Evolutionary conservation across 805 yeast species (phyloP).

Genomic region (Yamadazyma sp.): DNA sequence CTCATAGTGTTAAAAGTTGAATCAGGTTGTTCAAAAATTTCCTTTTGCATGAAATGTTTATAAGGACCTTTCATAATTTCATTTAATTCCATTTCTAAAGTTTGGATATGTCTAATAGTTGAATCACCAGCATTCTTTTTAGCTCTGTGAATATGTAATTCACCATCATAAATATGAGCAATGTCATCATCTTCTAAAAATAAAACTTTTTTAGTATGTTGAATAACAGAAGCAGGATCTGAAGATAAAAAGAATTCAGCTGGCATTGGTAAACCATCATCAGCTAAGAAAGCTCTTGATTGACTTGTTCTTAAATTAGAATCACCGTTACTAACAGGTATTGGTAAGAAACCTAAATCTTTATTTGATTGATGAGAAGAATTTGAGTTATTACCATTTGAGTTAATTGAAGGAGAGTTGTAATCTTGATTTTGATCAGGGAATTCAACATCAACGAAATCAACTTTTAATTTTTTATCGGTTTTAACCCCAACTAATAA

Average conservation of each 20-base stretch:
- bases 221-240: constrained; percentile 94
- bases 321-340: constrained; percentile 53
- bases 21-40: constrained; percentile 97
- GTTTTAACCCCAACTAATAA: constrained; percentile 96
- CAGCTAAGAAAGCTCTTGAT: constrained; percentile 94
- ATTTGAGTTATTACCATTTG: constrained; percentile 2
- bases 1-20: constrained; percentile 98
- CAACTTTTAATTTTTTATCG: constrained; percentile 91
- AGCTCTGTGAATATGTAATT: constrained; percentile 96
- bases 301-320: constrained; percentile 77
- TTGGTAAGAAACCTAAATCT: constrained; percentile 44
- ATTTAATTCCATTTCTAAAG: constrained; percentile 93
- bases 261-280: constrained; percentile 89
- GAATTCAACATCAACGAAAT: constrained; percentile 97
- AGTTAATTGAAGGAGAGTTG: constrained; percentile 1
- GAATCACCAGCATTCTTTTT: constrained; percentile 77
- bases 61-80: constrained; percentile 98
- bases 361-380: constrained; percentile 15
- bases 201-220: constrained; percentile 95
- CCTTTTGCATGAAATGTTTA: constrained; percentile 97
- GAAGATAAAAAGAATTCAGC: constrained; percentile 95
- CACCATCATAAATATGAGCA: constrained; percentile 98
- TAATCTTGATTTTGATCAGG: constrained; percentile 49
- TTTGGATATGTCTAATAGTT: constrained; percentile 94
- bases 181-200: constrained; percentile 97